Evolutionary conservation across 768 basidiomycete genomes (phyloP).

Genomic region (Scleroderma bovista): DNA sequence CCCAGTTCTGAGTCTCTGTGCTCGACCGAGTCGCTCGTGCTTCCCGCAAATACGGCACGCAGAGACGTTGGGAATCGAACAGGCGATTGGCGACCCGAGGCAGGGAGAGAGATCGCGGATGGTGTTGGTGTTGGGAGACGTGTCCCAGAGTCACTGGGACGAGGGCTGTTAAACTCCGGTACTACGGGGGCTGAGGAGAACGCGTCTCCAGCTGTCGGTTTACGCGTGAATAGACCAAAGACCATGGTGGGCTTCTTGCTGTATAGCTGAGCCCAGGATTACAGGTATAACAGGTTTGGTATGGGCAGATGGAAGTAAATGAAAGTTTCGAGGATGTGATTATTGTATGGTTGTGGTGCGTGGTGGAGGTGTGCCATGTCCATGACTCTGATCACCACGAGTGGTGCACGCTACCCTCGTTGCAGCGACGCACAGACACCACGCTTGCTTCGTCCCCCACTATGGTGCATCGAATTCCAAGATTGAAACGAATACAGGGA

Average conservation of each 20-base stretch:
- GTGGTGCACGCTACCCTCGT: background rate
- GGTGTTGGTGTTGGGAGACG: constrained; percentile 54
- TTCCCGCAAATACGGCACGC: constrained; percentile 8
- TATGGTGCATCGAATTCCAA: too few species aligned
- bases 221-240: constrained; percentile 39
- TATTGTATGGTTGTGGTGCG: background rate
- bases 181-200: background rate
- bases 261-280: too few species aligned
- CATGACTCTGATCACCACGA: too few species aligned
- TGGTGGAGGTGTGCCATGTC: background rate
- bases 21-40: constrained; percentile 12
- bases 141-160: background rate
- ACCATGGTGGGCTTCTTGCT: too few species aligned
- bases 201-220: constrained; percentile 15
- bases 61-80: constrained; percentile 15
- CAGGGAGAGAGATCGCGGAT: constrained; percentile 30
- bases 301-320: background rate
- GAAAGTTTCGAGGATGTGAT: background rate
- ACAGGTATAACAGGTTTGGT: background rate
- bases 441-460: background rate
- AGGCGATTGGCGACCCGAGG: constrained; percentile 21
- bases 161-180: constrained; percentile 2
- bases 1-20: constrained; percentile 11
- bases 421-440: background rate
- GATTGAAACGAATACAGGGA: too few species aligned